Conservation (phyloP, 177 flowering plant species). For the Tripterygium wilfordii region DNA sequence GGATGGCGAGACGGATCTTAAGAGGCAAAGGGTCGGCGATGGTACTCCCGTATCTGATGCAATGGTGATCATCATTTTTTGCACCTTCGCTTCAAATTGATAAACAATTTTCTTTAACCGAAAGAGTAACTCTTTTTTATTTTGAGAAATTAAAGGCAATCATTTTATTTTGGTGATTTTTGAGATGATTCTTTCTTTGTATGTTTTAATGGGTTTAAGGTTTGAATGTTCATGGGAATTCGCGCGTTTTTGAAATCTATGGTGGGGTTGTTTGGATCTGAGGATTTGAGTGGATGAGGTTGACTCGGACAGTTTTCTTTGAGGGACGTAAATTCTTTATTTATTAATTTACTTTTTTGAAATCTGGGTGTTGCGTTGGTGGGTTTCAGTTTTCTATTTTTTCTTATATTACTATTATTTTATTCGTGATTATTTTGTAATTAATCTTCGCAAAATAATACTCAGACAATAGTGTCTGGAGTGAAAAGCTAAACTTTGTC, state of each 20-base stretch:
- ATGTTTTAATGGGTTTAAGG: too few species aligned
- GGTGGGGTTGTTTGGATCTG: neutral
- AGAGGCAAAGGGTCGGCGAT: conserved; percentile 34
- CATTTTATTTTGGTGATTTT: neutral
- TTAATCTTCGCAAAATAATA: too few species aligned
- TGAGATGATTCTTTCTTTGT: too few species aligned
- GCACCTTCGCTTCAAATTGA: too few species aligned
- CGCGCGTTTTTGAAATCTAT: conserved; percentile 19
- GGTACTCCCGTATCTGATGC: conserved; percentile 27
- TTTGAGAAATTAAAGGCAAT: too few species aligned
- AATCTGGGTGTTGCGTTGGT: conserved; percentile 5
- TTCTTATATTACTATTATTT: conserved; percentile 2
- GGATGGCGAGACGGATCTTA: conserved; percentile 22
- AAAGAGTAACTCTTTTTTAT: neutral
- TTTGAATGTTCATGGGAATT: conserved; percentile 11
- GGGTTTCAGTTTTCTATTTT: conserved; percentile 4
- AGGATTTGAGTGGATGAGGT: conserved; percentile 14
- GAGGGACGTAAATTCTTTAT: neutral
- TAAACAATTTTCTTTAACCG: neutral
- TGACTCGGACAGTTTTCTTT: conserved; percentile 22
- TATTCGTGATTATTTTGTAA: conserved; percentile 5
- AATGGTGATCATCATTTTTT: conserved; percentile 22
- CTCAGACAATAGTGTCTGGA: too few species aligned
- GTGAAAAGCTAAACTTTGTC: too few species aligned
- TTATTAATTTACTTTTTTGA: conserved; percentile 4